Percentiles rank a stretch among this genome's conserved stretches.
Evolutionary conservation across 345 rosid species (phyloP).

Genomic region (Populus pruinosa): DNA sequence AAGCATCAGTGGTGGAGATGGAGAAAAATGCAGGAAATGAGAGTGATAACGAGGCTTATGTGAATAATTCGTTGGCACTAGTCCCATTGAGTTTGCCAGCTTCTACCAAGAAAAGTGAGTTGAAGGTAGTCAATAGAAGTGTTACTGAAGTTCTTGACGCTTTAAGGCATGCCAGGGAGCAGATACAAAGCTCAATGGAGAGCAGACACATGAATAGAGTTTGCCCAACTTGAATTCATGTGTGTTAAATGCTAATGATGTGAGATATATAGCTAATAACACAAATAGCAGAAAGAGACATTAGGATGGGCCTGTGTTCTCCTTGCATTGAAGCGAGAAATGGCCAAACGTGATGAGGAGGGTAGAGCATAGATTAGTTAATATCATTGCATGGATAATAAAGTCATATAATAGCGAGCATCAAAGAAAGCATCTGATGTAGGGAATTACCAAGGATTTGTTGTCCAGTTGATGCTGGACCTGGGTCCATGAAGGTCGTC

Average conservation of each 20-base stretch:
- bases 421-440: conserved; percentile 19
- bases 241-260: conserved; percentile 13
- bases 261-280: neutral
- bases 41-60: conserved; percentile 16
- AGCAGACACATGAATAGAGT: conserved; percentile 38
- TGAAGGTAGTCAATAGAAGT: conserved; percentile 24
- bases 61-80: conserved; percentile 44
- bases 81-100: conserved; percentile 26
- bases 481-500: conserved; percentile 8
- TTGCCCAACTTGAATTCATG: conserved; percentile 25
- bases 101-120: conserved; percentile 18
- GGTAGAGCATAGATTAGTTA: neutral
- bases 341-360: no score
- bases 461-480: neutral
- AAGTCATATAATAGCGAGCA: neutral
- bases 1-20: conserved; percentile 13
- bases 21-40: conserved; percentile 7
- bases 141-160: conserved; percentile 48
- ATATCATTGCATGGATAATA: neutral
- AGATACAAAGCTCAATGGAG: conserved; percentile 35
- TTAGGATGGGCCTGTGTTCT: neutral
- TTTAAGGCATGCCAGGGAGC: conserved; percentile 40
- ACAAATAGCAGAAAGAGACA: neutral
- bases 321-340: neutral
- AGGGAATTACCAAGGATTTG: conserved; percentile 2